These are phyloP conservation scores for Gloeophyllum trabeum DNA, from an alignment of 768 basidiomycete species.

Conservation along the genomic window DNA sequence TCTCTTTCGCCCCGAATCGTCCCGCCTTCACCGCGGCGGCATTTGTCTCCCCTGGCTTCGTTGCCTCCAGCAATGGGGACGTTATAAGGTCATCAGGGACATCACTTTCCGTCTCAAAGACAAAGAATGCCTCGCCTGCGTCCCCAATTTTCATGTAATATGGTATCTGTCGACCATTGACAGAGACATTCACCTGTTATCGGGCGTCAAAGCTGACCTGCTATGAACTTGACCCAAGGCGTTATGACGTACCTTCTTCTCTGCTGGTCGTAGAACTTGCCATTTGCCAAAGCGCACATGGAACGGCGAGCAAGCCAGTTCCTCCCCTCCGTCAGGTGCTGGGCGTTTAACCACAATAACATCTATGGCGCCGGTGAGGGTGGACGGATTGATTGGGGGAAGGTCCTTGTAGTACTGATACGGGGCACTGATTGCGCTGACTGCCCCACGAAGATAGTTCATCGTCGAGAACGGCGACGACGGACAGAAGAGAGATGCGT, in stretches of 20 bases:
- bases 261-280: conserved; percentile 85
- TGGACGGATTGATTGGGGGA: conserved; percentile 86
- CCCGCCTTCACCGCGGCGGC: conserved; percentile 19
- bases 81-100: conserved; percentile 91
- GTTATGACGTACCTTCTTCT: conserved; percentile 70
- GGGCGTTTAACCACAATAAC: conserved; percentile 88
- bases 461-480: conserved; percentile 22
- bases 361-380: conserved; percentile 97
- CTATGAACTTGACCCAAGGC: conserved; percentile 3
- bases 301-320: conserved; percentile 88
- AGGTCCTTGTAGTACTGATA: conserved; percentile 86
- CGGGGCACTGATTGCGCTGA: conserved; percentile 75
- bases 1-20: conserved; percentile 30
- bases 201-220: no score
- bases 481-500: background rate
- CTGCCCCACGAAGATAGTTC: conserved; percentile 85
- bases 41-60: conserved; percentile 24
- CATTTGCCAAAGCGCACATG: conserved; percentile 98
- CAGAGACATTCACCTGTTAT: conserved; percentile 80
- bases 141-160: conserved; percentile 99
- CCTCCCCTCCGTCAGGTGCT: conserved; percentile 45
- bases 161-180: conserved; percentile 80
- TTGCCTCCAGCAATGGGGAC: conserved; percentile 75
- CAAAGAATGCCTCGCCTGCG: conserved; percentile 97
- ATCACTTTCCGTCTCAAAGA: conserved; percentile 93